A percentile compares a stretch with the other conserved stretches of the same genome.
phyloP scores from a whole-genome alignment of 2,329 filamentous ascomycete species.

The Arthrobotrys pseudoclavata region DNA sequence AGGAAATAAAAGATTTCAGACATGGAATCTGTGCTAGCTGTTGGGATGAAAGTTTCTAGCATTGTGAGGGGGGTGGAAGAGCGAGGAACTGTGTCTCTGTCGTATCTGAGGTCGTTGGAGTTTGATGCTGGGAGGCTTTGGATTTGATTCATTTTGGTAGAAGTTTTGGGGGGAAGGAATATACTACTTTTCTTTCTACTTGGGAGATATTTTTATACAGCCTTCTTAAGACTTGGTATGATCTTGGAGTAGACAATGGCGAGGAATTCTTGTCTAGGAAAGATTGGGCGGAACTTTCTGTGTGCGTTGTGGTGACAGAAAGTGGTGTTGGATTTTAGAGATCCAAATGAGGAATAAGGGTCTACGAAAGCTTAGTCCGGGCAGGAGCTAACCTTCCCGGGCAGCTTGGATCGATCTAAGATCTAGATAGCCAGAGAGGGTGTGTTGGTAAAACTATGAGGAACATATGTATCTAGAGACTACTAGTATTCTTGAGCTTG shows the following conservation, averaged over 20 bases:
- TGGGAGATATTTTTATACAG: neutral
- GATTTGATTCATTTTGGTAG: slow-evolving; percentile 35
- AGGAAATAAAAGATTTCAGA: slow-evolving; percentile 16
- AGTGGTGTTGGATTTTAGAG: slow-evolving; percentile 2
- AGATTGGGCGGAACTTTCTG: neutral
- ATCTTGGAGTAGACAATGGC: slow-evolving; percentile 12
- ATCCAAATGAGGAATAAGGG: slow-evolving; percentile 1
- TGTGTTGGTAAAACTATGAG: neutral
- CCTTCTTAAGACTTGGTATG: neutral
- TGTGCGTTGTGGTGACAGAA: slow-evolving; percentile 9
- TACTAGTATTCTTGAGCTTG: neutral
- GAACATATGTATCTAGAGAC: neutral
- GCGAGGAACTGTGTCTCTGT: slow-evolving; percentile 18
- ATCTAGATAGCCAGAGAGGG: neutral
- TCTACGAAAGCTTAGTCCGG: neutral
- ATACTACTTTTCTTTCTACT: neutral
- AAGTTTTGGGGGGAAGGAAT: neutral
- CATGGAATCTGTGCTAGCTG: neutral
- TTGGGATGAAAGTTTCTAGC: slow-evolving; percentile 20
- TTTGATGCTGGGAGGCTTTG: slow-evolving; percentile 40
- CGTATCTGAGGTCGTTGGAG: slow-evolving; percentile 19
- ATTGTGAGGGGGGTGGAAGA: slow-evolving; percentile 32
- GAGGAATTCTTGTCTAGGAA: slow-evolving; percentile 6
- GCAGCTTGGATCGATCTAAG: slow-evolving; percentile 17
- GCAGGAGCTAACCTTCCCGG: neutral